These are phyloP conservation scores for Acer campestre DNA, from an alignment of 345 rosid species.

Conservation along the genomic window DNA sequence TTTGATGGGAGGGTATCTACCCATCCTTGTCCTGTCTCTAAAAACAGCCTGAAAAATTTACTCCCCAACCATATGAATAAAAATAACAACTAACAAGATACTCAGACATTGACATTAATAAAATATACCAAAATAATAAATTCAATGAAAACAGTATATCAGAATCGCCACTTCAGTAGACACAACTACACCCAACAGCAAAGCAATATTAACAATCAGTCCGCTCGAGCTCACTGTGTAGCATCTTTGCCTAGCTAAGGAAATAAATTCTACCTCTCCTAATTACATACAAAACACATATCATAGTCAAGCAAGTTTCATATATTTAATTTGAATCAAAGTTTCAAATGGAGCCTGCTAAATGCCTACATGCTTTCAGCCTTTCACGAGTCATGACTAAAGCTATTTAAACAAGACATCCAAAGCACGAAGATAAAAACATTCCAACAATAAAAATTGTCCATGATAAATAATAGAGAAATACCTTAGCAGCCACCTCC, in stretches of 20 bases:
- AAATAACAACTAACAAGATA: background rate
- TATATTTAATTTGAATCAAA: background rate
- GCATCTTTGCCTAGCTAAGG: background rate
- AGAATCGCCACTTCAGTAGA: background rate
- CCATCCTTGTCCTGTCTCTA: background rate
- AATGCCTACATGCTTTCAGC: too few relatives aligned
- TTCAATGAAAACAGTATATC: background rate
- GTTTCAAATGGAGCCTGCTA: background rate
- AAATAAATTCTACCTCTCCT: background rate
- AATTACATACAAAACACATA: background rate
- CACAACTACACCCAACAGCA: background rate
- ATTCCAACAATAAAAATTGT: background rate
- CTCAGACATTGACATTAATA: background rate
- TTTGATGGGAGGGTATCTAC: background rate
- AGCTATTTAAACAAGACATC: background rate
- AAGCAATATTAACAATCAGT: background rate
- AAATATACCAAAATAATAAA: constrained; percentile 1
- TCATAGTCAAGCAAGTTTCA: background rate
- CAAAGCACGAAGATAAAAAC: constrained; percentile 11
- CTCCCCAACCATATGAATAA: background rate
- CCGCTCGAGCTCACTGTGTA: background rate
- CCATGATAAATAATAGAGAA: constrained; percentile 5
- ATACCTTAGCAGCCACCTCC: constrained; percentile 75
- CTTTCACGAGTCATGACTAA: background rate
- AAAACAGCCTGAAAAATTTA: background rate